Evolutionary conservation across 768 basidiomycete genomes (phyloP).

Genomic region (Mycena alexandri): DNA sequence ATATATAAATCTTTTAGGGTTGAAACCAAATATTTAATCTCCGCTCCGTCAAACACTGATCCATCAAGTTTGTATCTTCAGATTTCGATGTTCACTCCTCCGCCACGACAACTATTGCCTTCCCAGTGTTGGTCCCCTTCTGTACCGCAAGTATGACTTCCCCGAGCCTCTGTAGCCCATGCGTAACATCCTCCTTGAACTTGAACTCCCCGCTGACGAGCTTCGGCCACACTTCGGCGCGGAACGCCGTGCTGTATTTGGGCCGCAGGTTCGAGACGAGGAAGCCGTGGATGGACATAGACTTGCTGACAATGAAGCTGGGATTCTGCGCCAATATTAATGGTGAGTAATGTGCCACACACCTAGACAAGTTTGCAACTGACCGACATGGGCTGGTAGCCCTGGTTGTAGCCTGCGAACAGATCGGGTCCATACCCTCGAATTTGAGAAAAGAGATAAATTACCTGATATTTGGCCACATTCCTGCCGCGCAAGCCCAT

Average conservation of each 20-base stretch:
- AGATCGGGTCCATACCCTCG: background rate
- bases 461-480: slow-evolving; percentile 55
- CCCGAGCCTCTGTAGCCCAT: slow-evolving; percentile 56
- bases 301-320: slow-evolving; percentile 1
- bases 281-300: slow-evolving; percentile 17
- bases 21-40: too few relatives aligned
- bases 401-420: slow-evolving; percentile 48
- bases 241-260: slow-evolving; percentile 47
- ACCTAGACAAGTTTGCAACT: background rate
- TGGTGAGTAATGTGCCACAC: background rate
- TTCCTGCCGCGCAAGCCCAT: slow-evolving; percentile 43
- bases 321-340: slow-evolving; percentile 8
- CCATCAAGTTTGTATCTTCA: too few relatives aligned
- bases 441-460: background rate
- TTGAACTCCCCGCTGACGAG: slow-evolving; percentile 62
- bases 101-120: slow-evolving; percentile 25
- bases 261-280: background rate
- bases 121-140: slow-evolving; percentile 51
- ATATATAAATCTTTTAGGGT: too few relatives aligned
- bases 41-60: too few relatives aligned
- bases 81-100: slow-evolving; percentile 31
- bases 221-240: slow-evolving; percentile 52
- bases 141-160: slow-evolving; percentile 46
- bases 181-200: slow-evolving; percentile 58
- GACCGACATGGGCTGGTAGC: slow-evolving; percentile 44